These are phyloP conservation scores for Macadamia integrifolia DNA, from an alignment of 164 flowering plant genomes.

Conservation along the genomic window DNA sequence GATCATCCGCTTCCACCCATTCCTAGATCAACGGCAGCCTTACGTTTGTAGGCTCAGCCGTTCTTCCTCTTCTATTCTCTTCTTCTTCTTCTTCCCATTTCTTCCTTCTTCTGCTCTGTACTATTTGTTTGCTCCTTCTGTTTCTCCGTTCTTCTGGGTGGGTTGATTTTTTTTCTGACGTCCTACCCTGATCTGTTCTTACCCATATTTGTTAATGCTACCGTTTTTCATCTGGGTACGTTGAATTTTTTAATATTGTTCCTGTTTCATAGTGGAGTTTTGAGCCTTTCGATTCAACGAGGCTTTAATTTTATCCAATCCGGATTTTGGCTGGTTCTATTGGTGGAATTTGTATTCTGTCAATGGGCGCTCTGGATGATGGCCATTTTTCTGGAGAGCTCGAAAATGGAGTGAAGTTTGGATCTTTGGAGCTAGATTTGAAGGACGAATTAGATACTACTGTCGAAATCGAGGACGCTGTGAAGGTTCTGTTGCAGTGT, in stretches of 20 bases:
- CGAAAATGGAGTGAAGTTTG: constrained; percentile 43
- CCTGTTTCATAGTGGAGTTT: not conserved
- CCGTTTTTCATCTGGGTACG: constrained; percentile 4
- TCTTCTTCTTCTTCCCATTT: not conserved
- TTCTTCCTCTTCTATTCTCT: not conserved
- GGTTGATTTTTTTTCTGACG: no score
- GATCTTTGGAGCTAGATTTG: constrained; percentile 22
- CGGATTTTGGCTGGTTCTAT: not conserved
- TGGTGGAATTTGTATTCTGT: constrained; percentile 20
- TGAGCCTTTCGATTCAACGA: not conserved
- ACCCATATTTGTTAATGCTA: not conserved
- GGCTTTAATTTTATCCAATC: not conserved
- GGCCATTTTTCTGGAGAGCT: constrained; percentile 44
- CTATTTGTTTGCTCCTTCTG: not conserved
- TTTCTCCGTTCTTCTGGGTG: no score
- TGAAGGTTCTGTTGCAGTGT: constrained; percentile 71
- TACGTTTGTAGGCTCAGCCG: not conserved
- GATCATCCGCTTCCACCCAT: not conserved
- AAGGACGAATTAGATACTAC: constrained; percentile 37
- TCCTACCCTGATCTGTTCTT: not conserved
- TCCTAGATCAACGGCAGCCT: not conserved
- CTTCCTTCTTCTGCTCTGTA: not conserved
- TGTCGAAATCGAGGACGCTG: constrained; percentile 62
- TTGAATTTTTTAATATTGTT: not conserved
- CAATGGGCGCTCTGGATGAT: constrained; percentile 85